phyloP scores from a whole-genome alignment of 2,329 filamentous ascomycete genomes.

The Colletotrichum limetticola region DNA sequence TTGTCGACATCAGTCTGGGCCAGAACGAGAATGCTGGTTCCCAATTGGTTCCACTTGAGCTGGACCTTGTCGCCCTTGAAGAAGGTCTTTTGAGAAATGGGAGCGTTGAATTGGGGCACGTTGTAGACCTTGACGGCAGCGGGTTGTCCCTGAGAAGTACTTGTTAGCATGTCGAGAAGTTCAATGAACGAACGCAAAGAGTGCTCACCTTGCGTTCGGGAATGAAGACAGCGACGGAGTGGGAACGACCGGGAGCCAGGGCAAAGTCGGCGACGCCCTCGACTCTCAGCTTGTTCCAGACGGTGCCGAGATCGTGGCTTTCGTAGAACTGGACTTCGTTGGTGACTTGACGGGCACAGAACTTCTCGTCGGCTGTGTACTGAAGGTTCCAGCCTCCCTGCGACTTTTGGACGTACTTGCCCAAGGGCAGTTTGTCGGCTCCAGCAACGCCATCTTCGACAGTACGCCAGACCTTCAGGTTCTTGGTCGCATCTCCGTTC shows the following conservation, averaged over 20 bases:
- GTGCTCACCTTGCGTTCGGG: constrained; percentile 88
- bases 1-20: constrained; percentile 98
- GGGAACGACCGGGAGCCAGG: constrained; percentile 87
- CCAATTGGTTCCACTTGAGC: constrained; percentile 95
- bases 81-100: constrained; percentile 97
- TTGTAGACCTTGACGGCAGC: constrained; percentile 95
- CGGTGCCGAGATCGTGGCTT: constrained; percentile 83
- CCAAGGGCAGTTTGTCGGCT: constrained; percentile 78
- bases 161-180: constrained; percentile 16
- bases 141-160: constrained; percentile 79
- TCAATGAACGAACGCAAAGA: neutral
- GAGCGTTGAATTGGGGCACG: constrained; percentile 83
- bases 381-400: constrained; percentile 97
- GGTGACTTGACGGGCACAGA: constrained; percentile 91
- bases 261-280: constrained; percentile 93
- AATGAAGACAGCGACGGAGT: constrained; percentile 93
- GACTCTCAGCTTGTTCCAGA: constrained; percentile 95
- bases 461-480: constrained; percentile 95
- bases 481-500: constrained; percentile 92
- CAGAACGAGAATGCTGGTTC: constrained; percentile 91
- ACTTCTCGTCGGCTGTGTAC: constrained; percentile 93
- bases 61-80: constrained; percentile 99
- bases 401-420: constrained; percentile 93
- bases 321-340: constrained; percentile 99
- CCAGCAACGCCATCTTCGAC: constrained; percentile 73